Base-by-base conservation (phyloP, 2,329 filamentous ascomycete species). In the Microsporum canis region DNA sequence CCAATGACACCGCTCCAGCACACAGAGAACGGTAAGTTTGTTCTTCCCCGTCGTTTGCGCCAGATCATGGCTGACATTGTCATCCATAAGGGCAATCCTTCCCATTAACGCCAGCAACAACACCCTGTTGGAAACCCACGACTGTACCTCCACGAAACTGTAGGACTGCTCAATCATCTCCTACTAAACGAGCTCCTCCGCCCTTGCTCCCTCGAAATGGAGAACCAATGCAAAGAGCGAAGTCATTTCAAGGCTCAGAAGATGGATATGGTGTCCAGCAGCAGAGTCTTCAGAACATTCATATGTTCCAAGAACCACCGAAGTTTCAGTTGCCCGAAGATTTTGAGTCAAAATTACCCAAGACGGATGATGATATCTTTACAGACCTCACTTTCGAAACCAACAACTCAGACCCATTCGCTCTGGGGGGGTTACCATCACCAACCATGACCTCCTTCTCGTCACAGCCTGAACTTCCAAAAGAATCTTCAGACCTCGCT, bases 51-150 rank as follows among this genome's bases (percentile, higher is more conserved):
- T 34, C 4, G 36, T 36, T 39, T 33, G 12, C n/a, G 0, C 41
- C 1, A 41, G 10, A 7, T 23, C 31, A 5, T 62, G 60, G 45
- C 64, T 59, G 6, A 59, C 43, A 6, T 43, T 29, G 2, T 43
- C 55, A 43, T 17, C 8, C 31, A 6, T 10, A 34, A 43, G 51
- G 58, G 62, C 60, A 63, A 23, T 62, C 63, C 7, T 63, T 83
- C 65, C 86, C 86, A 61, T 81, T 85, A 53, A 89, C 87, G 33
- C 86, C 87, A 59, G 82, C 81, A 67, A 82, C 84, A 59, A 88
- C 84, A 23, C 85, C 86, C 12, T 72, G 76, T 67, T 75, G 73
- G 67, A 69, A 71, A 66, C 70, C 72, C 59, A 70, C 71, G 63
- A 71, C 73, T 14, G 17, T 29, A 62, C 66, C 72, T 63, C 67